These are phyloP conservation scores for Conoideocrella luteorostrata DNA, from an alignment of 2,329 filamentous ascomycete genomes.

Conservation along the genomic window DNA sequence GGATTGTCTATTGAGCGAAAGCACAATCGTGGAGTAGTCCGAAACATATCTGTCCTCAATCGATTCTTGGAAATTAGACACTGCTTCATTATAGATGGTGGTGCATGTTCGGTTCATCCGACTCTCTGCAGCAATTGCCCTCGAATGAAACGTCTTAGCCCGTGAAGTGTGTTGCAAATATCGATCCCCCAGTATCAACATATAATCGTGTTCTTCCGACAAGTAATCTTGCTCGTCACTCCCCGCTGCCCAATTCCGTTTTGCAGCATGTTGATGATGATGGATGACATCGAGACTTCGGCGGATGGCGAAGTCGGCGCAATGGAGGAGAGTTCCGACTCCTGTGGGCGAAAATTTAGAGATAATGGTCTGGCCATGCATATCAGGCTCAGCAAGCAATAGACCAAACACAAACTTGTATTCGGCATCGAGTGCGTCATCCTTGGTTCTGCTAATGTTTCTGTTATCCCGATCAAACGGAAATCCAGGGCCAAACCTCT, in stretches of 20 bases:
- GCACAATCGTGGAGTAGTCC: not conserved
- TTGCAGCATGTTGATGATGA: not conserved
- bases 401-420: not conserved
- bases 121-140: not conserved
- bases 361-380: not conserved
- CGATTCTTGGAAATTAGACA: not conserved
- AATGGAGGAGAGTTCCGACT: not conserved
- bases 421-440: not conserved
- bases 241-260: no score
- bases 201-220: not conserved
- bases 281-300: not conserved
- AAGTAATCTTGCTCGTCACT: not conserved
- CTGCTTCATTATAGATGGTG: not conserved
- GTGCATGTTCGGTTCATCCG: not conserved
- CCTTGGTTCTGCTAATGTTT: no score
- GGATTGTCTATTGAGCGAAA: not conserved
- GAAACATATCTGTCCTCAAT: not conserved
- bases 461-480: no score
- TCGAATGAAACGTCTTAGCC: not conserved
- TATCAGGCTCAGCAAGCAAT: not conserved
- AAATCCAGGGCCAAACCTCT: not conserved
- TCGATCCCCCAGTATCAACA: not conserved
- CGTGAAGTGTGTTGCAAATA: not conserved
- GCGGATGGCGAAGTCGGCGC: not conserved
- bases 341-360: not conserved